Percentiles rank a stretch among this genome's conserved stretches.
Evolutionary conservation across 805 yeast genomes (phyloP).

Genomic region (Monosporozyma aerobia): DNA sequence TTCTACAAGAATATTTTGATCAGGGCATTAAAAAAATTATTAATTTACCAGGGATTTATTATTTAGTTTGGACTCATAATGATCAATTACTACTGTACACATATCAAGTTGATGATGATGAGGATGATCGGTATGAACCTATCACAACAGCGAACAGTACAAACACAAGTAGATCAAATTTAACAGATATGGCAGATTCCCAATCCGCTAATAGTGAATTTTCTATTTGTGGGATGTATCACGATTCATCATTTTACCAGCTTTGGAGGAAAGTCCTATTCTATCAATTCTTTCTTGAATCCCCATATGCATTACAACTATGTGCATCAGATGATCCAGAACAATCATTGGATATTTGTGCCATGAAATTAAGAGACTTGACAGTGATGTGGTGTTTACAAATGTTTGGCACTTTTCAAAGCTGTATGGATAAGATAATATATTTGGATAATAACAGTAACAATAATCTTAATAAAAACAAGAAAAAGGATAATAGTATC

Average conservation of each 20-base stretch:
- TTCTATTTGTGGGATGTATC: constrained; percentile 13
- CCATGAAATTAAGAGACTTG: constrained; percentile 27
- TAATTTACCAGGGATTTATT: constrained; percentile 10
- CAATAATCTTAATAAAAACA: neutral
- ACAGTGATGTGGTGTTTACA: constrained; percentile 24
- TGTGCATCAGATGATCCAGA: constrained; percentile 19
- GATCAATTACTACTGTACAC: constrained; percentile 15
- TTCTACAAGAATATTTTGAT: constrained; percentile 13
- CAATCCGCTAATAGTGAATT: constrained; percentile 9
- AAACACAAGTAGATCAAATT: neutral
- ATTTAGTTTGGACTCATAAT: constrained; percentile 17
- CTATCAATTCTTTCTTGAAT: constrained; percentile 18
- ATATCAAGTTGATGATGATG: constrained; percentile 20
- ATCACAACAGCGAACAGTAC: neutral
- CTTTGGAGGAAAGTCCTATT: constrained; percentile 24
- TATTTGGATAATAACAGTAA: neutral
- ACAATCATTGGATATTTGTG: constrained; percentile 20
- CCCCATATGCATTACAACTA: constrained; percentile 13
- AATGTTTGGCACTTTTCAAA: constrained; percentile 16
- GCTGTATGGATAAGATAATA: constrained; percentile 6
- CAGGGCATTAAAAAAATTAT: constrained; percentile 19
- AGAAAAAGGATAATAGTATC: neutral
- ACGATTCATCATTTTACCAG: constrained; percentile 14
- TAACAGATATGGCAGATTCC: neutral
- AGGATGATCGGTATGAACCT: neutral